Base-by-base conservation (phyloP, 2,329 filamentous ascomycete species). In the Zymoseptoria pseudotritici region DNA sequence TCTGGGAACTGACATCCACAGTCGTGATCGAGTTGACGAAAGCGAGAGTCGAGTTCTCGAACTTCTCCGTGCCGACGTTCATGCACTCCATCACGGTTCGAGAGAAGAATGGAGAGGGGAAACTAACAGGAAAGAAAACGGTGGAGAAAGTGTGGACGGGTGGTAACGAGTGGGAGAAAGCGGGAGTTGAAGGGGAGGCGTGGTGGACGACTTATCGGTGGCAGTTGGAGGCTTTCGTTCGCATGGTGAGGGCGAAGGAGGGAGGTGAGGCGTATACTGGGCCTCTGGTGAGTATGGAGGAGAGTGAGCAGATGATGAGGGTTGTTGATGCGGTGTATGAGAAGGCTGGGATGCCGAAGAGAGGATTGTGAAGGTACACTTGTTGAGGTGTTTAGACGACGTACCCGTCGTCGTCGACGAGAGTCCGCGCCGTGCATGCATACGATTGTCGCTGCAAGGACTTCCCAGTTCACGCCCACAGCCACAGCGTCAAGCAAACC, bases 191-290 rank as follows among this genome's bases (percentile, higher is more conserved):
- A 59, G 58, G 69, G 61, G 5, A 72, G 64, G 55, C 58, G 3
- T 71, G 59, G 59, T 75, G 74, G 72, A 61, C 66, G 11, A 74
- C 73, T 20, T 75, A 75, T 64, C 61, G 73, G 11, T 72, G 72
- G 54, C 69, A 72, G 62, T 58, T 75, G 8, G 72, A 75, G 58
- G 69, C 67, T 13, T 76, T 76, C 63, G 72, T 75, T 22, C 67
- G 73, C 49, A 61, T 60, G 13, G 65, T 74, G 1, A 70, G 68
- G 58, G 65, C 63, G 13, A 60, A 71, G 42, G 70, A 70, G 2
- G 66, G 64, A 17, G 68, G 65, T 20, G 55, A 26, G 50, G 31
- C 46, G 56, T 58, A 56, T 26, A 56, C 19, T 42, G 53, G 55
- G 6, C 57, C 63, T 6, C 74, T 71, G 71, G 54, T 75, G 8